These are phyloP conservation scores for Candida germanica DNA, from an alignment of 805 yeast genomes.

Conservation along the genomic window DNA sequence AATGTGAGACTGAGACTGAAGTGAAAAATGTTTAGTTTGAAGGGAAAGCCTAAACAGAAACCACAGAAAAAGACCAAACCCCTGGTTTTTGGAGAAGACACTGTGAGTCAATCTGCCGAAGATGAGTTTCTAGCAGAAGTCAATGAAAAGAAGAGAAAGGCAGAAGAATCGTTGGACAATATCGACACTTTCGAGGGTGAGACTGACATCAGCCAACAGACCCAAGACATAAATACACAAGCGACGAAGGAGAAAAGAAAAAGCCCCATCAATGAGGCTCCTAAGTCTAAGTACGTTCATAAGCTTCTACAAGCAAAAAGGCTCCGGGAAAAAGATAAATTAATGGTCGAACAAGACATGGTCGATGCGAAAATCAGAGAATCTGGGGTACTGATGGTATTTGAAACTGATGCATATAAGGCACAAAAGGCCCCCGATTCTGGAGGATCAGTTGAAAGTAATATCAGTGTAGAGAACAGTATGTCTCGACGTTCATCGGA, in stretches of 20 bases:
- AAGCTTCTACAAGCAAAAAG: slow-evolving; percentile 43
- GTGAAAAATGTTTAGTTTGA: slow-evolving; percentile 9
- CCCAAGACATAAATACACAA: no score
- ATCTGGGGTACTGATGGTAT: slow-evolving; percentile 35
- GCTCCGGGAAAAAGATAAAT: slow-evolving; percentile 44
- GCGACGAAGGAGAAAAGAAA: slow-evolving; percentile 1
- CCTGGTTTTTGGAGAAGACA: background rate
- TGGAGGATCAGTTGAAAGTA: no score
- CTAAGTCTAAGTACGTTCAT: slow-evolving; percentile 29
- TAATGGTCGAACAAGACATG: slow-evolving; percentile 35
- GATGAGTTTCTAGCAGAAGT: background rate
- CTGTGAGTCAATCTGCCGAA: background rate
- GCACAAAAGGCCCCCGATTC: no score
- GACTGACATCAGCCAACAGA: no score
- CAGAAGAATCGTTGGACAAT: background rate
- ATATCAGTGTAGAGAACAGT: no score
- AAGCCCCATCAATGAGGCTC: background rate
- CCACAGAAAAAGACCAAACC: background rate
- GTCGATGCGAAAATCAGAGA: slow-evolving; percentile 31
- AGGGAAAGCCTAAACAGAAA: background rate
- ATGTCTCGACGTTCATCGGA: no score
- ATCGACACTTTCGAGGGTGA: no score
- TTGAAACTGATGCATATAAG: slow-evolving; percentile 49
- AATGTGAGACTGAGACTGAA: no score
- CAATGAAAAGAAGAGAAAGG: background rate